A percentile compares a stretch with the other conserved stretches of the same genome.
Evolutionary conservation across 768 basidiomycete genomes (phyloP).

Genomic region (Lactarius quietus): DNA sequence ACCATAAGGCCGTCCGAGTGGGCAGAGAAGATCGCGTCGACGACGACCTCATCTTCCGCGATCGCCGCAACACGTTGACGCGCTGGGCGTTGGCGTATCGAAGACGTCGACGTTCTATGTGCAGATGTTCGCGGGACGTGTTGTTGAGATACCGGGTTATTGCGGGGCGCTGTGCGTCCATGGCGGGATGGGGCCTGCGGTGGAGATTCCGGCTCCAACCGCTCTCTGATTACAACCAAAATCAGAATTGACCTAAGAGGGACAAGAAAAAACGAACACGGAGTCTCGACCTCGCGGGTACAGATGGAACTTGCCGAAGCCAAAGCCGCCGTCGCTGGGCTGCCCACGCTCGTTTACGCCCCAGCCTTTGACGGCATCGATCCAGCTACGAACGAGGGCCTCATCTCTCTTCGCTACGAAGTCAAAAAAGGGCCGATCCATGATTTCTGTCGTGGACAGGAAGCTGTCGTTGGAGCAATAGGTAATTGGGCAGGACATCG

Average conservation of each 20-base stretch:
- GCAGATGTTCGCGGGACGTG: conserved; percentile 1
- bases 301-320: conserved; percentile 68
- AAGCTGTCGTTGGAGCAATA: conserved; percentile 76
- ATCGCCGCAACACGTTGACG: neutral
- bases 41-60: conserved; percentile 43
- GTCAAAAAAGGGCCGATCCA: conserved; percentile 70
- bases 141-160: neutral
- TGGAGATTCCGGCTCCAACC: conserved; percentile 19
- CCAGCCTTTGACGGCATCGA: conserved; percentile 76
- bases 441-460: conserved; percentile 52
- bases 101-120: neutral
- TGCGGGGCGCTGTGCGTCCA: conserved; percentile 12
- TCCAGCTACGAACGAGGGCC: conserved; percentile 63
- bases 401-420: conserved; percentile 67
- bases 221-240: conserved; percentile 6
- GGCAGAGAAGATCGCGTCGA: conserved; percentile 82
- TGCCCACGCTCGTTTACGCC: conserved; percentile 82
- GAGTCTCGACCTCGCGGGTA: conserved; percentile 60
- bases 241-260: neutral
- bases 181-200: conserved; percentile 9
- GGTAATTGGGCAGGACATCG: conserved; percentile 56
- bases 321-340: conserved; percentile 82
- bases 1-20: conserved; percentile 84
- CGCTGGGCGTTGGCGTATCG: neutral
- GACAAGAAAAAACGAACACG: conserved; percentile 38